Evolutionary conservation across 1,284 basidiomycete genomes (phyloP).

Genomic region (Irpex sp.): DNA sequence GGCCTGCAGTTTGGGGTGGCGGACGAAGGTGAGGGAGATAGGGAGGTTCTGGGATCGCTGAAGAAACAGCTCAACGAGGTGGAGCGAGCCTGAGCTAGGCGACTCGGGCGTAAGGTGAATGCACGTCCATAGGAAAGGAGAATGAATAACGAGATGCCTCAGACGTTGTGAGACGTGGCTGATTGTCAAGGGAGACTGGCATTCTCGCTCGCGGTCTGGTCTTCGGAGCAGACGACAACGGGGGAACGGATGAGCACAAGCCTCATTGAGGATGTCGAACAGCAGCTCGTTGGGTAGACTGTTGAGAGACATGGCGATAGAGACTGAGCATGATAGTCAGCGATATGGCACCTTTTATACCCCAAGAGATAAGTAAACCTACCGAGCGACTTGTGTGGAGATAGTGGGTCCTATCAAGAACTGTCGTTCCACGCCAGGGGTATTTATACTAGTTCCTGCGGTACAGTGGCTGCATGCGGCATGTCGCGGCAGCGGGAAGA

Average conservation of each 20-base stretch:
- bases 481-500: neutral
- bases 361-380: neutral
- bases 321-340: neutral
- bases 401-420: neutral
- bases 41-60: neutral
- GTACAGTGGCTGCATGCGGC: neutral
- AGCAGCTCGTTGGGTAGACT: conserved; percentile 4
- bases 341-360: neutral
- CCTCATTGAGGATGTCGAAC: conserved; percentile 1
- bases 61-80: conserved; percentile 3
- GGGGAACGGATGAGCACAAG: conserved; percentile 6
- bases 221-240: conserved; percentile 4
- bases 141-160: neutral
- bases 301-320: neutral
- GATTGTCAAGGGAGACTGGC: conserved; percentile 3
- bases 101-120: conserved; percentile 3
- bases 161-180: conserved; percentile 8
- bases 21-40: conserved; percentile 3
- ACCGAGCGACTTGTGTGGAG: neutral
- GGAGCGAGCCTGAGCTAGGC: neutral
- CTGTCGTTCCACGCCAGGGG: neutral
- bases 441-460: neutral
- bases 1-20: neutral
- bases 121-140: conserved; percentile 6
- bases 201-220: neutral